Conservation (phyloP, 495 filamentous ascomycete genomes). For the Penicillium subrubescens region DNA sequence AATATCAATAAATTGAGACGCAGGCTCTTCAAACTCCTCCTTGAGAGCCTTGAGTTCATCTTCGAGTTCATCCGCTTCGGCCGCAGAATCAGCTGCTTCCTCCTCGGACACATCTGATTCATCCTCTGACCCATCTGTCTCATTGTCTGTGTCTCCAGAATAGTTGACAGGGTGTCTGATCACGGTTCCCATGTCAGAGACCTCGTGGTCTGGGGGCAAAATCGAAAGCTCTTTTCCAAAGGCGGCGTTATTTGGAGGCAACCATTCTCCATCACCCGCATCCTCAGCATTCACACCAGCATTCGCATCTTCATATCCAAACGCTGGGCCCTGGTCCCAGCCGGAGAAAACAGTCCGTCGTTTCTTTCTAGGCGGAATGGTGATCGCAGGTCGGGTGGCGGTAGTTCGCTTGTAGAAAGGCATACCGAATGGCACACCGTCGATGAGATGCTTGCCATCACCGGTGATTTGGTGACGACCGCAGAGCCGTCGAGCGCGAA, state of each 20-base stretch:
- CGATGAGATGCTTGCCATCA: slow-evolving; percentile 81
- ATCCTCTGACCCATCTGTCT: slow-evolving; percentile 28
- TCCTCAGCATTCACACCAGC: slow-evolving; percentile 20
- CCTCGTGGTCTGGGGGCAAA: slow-evolving; percentile 31
- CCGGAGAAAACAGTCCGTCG: slow-evolving; percentile 50
- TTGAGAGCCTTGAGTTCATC: slow-evolving; percentile 48
- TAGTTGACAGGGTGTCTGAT: slow-evolving; percentile 41
- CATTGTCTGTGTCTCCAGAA: slow-evolving; percentile 37
- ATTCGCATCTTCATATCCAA: slow-evolving; percentile 2
- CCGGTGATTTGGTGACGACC: slow-evolving; percentile 82
- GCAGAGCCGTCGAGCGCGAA: slow-evolving; percentile 70
- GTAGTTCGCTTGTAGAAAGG: slow-evolving; percentile 61
- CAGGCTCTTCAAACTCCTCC: slow-evolving; percentile 41
- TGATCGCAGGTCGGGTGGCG: slow-evolving; percentile 62
- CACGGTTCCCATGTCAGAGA: slow-evolving; percentile 44
- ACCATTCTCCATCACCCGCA: slow-evolving; percentile 44
- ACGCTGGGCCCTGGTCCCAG: slow-evolving; percentile 32
- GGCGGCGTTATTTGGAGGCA: slow-evolving; percentile 24
- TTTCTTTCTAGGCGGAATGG: slow-evolving; percentile 78
- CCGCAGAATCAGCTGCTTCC: slow-evolving; percentile 25
- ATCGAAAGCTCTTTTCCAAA: slow-evolving; percentile 32
- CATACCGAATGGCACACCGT: slow-evolving; percentile 86
- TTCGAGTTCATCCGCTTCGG: slow-evolving; percentile 42
- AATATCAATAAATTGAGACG: slow-evolving; percentile 26
- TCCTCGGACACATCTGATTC: not conserved